Conservation (phyloP, 2,329 filamentous ascomycete species). For the Apiospora arundinis region DNA sequence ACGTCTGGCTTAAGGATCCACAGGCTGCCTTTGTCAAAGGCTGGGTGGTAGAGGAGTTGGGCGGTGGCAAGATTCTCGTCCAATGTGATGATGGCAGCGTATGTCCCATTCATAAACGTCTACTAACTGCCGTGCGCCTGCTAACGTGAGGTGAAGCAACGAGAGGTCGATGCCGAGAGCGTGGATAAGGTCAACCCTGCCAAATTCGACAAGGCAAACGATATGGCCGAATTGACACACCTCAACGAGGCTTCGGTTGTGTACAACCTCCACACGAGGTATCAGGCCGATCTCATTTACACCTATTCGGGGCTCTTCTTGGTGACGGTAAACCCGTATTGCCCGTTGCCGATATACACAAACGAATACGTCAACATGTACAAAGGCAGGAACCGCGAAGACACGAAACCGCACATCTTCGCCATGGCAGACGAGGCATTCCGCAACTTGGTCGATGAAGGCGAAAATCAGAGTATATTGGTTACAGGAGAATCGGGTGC, state of each 20-base stretch:
- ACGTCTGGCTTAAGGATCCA: conserved; percentile 94
- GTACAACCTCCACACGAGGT: conserved; percentile 93
- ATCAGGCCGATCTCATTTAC: conserved; percentile 95
- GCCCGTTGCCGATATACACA: conserved; percentile 90
- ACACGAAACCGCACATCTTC: conserved; percentile 96
- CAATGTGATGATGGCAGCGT: conserved; percentile 94
- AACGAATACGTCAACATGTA: conserved; percentile 99
- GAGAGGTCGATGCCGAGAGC: conserved; percentile 82
- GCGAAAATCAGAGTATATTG: conserved; percentile 94
- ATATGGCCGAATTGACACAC: conserved; percentile 98
- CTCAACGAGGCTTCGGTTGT: conserved; percentile 97
- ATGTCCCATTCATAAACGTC: conserved; percentile 44
- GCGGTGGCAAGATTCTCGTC: conserved; percentile 73
- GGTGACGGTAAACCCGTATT: conserved; percentile 97
- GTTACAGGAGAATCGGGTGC: conserved; percentile 98
- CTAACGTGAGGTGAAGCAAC: conserved; percentile 63
- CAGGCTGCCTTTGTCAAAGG: conserved; percentile 89
- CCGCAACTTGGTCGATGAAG: conserved; percentile 92
- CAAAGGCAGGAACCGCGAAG: conserved; percentile 86
- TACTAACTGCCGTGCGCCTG: conserved; percentile 6
- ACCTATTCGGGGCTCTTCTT: conserved; percentile 97
- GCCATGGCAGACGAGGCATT: conserved; percentile 98
- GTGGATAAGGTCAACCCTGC: conserved; percentile 99
- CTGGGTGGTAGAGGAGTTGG: conserved; percentile 85
- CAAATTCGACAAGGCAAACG: conserved; percentile 98